Evolutionary conservation across 169 alveolate species (phyloP).

Genomic region (Cystoisospora suis): DNA sequence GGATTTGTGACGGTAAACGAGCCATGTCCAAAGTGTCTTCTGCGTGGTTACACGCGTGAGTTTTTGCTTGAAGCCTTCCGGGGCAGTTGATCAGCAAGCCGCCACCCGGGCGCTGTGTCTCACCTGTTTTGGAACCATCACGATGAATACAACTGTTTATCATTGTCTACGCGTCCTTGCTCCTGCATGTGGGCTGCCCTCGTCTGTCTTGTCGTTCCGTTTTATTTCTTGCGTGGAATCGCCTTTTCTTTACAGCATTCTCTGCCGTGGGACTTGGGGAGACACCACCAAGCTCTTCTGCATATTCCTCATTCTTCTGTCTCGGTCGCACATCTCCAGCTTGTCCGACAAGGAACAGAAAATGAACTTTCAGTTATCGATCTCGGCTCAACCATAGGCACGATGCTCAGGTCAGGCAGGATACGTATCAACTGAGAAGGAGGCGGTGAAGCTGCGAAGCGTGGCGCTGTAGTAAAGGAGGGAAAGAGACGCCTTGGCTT

Average conservation of each 20-base stretch:
- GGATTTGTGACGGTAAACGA: too few species aligned
- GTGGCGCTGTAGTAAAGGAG: too few species aligned
- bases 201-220: neutral
- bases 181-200: neutral
- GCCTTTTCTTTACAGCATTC: conserved; percentile 65
- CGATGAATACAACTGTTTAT: too few species aligned
- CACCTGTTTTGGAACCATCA: too few species aligned
- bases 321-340: conserved; percentile 84
- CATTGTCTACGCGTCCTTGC: neutral
- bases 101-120: too few species aligned
- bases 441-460: neutral
- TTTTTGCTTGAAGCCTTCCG: too few species aligned
- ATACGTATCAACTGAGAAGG: neutral
- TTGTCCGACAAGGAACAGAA: conserved; percentile 74
- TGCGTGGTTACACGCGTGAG: too few species aligned
- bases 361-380: conserved; percentile 78
- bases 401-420: conserved; percentile 79
- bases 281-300: conserved; percentile 86
- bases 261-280: conserved; percentile 92
- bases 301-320: conserved; percentile 91
- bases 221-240: conserved; percentile 3
- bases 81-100: too few species aligned
- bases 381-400: conserved; percentile 90
- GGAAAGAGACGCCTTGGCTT: too few species aligned
- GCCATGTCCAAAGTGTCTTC: too few species aligned